Evolutionary conservation across 208 protist genomes (phyloP).

Genomic region (Trypanosomatidae sp.): DNA sequence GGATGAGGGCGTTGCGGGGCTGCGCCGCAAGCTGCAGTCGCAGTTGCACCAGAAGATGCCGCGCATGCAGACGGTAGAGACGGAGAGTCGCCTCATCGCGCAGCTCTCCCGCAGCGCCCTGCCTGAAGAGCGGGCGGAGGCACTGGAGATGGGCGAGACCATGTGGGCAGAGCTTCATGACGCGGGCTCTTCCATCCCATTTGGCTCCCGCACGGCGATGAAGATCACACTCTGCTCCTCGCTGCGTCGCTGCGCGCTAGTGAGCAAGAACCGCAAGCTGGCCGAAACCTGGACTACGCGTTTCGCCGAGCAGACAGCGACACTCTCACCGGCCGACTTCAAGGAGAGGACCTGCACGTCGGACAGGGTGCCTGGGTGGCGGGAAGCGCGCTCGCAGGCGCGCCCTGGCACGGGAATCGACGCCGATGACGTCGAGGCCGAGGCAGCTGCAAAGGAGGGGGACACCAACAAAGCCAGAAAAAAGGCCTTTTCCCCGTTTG

Average conservation of each 20-base stretch:
- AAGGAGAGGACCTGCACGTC: constrained; percentile 20
- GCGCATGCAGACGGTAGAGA: constrained; percentile 51
- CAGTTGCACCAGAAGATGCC: constrained; percentile 29
- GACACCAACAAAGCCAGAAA: not conserved
- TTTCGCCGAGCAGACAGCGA: constrained; percentile 53
- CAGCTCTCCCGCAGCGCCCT: constrained; percentile 52
- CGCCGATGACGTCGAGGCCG: constrained; percentile 54
- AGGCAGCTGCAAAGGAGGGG: not conserved
- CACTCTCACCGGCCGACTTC: constrained; percentile 62
- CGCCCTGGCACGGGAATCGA: constrained; percentile 64
- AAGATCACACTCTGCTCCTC: constrained; percentile 65
- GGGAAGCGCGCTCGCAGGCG: constrained; percentile 27
- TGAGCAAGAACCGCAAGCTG: constrained; percentile 30
- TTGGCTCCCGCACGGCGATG: constrained; percentile 58
- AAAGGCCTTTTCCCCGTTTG: constrained; percentile 34
- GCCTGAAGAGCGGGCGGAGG: constrained; percentile 61
- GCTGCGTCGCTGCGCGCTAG: constrained; percentile 79
- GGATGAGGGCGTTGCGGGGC: constrained; percentile 22
- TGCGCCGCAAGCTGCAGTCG: constrained; percentile 28
- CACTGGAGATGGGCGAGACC: constrained; percentile 56
- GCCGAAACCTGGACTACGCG: constrained; percentile 76
- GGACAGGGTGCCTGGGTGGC: constrained; percentile 25
- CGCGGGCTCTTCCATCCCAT: constrained; percentile 37
- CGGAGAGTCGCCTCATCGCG: constrained; percentile 61
- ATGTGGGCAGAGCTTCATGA: constrained; percentile 74